phyloP scores from a whole-genome alignment of 257 asterid species.

The Capsicum pubescens region DNA sequence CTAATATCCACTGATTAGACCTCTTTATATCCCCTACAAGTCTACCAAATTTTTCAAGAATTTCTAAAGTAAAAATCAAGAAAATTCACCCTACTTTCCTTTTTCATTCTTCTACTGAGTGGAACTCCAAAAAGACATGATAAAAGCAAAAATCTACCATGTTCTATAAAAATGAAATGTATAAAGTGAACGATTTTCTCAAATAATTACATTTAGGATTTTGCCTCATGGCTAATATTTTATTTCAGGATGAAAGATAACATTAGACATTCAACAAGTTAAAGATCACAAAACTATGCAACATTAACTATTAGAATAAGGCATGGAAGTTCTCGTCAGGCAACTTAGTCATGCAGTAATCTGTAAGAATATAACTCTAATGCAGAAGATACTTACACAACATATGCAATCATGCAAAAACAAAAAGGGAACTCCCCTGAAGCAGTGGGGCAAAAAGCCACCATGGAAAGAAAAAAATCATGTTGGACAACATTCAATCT shows the following conservation, averaged over 20 bases:
- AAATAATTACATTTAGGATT: constrained; percentile 2
- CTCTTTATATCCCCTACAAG: too few species aligned
- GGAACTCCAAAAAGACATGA: too few species aligned
- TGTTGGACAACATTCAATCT: neutral
- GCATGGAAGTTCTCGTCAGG: neutral
- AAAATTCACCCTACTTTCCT: too few species aligned
- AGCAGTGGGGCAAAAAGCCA: neutral
- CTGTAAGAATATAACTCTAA: neutral
- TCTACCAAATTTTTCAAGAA: too few species aligned
- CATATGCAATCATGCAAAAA: neutral
- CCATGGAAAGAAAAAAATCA: neutral
- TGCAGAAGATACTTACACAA: neutral
- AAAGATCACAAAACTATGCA: constrained; percentile 7
- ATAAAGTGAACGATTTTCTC: neutral
- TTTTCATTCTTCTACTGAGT: too few species aligned
- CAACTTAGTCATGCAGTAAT: neutral
- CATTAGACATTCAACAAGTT: neutral
- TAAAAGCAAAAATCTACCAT: too few species aligned
- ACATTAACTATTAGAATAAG: neutral
- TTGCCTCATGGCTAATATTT: constrained; percentile 3
- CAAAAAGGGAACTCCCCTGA: neutral
- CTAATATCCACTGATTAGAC: too few species aligned
- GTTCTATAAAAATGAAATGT: neutral
- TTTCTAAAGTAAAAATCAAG: too few species aligned
- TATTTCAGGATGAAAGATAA: constrained; percentile 11